Base-by-base conservation (phyloP, 1,284 basidiomycete genomes). In the Cryptococcus sp. region DNA sequence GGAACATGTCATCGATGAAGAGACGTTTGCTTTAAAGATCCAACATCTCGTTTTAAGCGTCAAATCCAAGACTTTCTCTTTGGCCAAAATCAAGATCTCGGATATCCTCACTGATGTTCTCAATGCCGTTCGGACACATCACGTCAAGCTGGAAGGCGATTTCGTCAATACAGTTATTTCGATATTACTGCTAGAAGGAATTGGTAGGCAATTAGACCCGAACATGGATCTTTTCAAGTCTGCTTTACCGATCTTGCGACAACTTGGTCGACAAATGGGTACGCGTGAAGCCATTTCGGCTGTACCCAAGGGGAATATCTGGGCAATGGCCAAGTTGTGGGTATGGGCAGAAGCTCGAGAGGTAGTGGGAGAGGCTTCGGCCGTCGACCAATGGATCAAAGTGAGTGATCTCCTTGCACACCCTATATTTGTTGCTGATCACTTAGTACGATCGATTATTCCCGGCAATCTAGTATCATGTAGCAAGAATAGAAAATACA, bases 121-220 rank as follows among this genome's bases (percentile, higher is more conserved):
- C 42, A 83, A 78, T 62, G 85, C 86, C n/a, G 92, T 99, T 1
- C 78, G 92, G 47, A 81, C 84, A 59, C 93, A 98, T 72, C 96
- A 97, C 69, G 96, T 98, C 62, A 97, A 93, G 80, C 88, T 99
- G 85, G 94, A 98, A 76, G 91, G 87, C 13, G 96, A 98, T 73
- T 99, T 99, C 69, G 85, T 98, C 65, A 98, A 98, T 72, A 98
- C 96, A 0, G 91, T 98, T 47, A 88, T 98, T 56, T 89, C 88
- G 9, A 91, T 98, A 52, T 75, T 99, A 53, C 72, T 99, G 48
- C 77, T 99, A 43, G 96, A 99, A 75, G 96, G 96, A 0, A 98
- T 98, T 60, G 96, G 96, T 16, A 77, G 96, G 50, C 91, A 89
- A 74, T 74, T 99, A 56, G 92, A 99, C 76, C 92, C 96, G 0